phyloP scores from a whole-genome alignment of 805 yeast genomes.

The Maudiozyma turicensis region DNA sequence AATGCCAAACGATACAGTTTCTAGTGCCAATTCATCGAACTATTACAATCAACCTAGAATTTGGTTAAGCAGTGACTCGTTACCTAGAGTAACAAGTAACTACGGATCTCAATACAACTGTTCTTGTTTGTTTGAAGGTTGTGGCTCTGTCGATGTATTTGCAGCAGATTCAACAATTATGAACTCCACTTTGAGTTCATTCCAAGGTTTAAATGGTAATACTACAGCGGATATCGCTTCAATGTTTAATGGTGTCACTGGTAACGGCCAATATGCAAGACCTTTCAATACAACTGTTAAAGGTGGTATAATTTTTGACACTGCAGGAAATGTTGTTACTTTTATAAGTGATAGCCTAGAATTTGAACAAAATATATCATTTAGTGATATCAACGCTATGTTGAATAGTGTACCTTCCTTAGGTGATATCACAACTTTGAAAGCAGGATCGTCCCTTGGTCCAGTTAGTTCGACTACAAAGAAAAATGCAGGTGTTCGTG shows the following conservation, averaged over 20 bases:
- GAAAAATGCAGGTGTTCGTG: too few relatives aligned
- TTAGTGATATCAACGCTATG: constrained; percentile 38
- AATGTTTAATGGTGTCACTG: background rate
- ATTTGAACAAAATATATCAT: constrained; percentile 36
- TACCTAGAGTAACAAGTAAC: constrained; percentile 64
- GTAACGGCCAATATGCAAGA: constrained; percentile 45
- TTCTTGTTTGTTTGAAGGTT: constrained; percentile 64
- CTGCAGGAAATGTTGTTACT: constrained; percentile 49
- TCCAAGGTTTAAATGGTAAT: constrained; percentile 34
- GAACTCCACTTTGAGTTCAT: constrained; percentile 61
- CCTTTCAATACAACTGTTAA: constrained; percentile 40
- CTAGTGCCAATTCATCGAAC: constrained; percentile 23
- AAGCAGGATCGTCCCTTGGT: too few relatives aligned
- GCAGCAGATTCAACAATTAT: constrained; percentile 32
- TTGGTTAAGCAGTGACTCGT: constrained; percentile 62
- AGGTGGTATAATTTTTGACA: constrained; percentile 65
- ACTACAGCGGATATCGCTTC: background rate
- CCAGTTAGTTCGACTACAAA: too few relatives aligned
- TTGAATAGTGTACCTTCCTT: constrained; percentile 14
- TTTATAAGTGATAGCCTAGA: constrained; percentile 46
- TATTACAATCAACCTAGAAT: constrained; percentile 52
- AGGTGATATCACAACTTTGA: background rate
- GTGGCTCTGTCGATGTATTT: constrained; percentile 66
- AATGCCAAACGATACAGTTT: constrained; percentile 44
- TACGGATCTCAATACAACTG: constrained; percentile 40